A percentile compares a stretch with the other conserved stretches of the same genome.
Conservation (phyloP, 441 rosid genomes). For the Populus trichocarpa region DNA sequence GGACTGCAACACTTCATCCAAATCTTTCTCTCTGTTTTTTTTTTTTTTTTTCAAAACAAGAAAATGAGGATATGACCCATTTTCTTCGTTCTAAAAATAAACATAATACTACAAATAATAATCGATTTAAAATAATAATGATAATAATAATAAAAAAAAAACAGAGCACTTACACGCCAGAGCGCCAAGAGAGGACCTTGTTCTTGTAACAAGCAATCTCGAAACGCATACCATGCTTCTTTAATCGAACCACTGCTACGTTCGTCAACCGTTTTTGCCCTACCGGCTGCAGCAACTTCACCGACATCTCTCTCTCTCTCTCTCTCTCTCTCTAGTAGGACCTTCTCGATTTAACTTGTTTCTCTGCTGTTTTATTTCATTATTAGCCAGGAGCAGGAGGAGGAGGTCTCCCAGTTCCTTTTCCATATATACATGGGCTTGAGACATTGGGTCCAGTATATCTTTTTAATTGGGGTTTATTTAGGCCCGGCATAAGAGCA, state of each 20-base stretch:
- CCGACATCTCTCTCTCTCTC: slow-evolving; percentile 48
- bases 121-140: background rate
- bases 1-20: slow-evolving; percentile 95
- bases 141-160: background rate
- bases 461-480: too few relatives aligned
- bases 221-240: slow-evolving; percentile 84
- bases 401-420: background rate
- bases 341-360: background rate
- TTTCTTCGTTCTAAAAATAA: too few relatives aligned
- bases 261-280: slow-evolving; percentile 96
- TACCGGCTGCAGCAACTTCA: slow-evolving; percentile 73
- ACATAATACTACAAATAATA: too few relatives aligned
- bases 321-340: background rate
- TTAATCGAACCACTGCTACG: slow-evolving; percentile 91
- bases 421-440: background rate
- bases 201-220: slow-evolving; percentile 98
- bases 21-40: slow-evolving; percentile 74
- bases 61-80: too few relatives aligned
- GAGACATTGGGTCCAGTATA: too few relatives aligned
- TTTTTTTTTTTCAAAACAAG: too few relatives aligned
- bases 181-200: slow-evolving; percentile 99
- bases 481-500: background rate
- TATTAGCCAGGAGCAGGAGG: background rate
- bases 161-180: slow-evolving; percentile 66
- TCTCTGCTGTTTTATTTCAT: background rate